Base-by-base conservation (phyloP, 345 rosid species). In the Moricandia arvensis region DNA sequence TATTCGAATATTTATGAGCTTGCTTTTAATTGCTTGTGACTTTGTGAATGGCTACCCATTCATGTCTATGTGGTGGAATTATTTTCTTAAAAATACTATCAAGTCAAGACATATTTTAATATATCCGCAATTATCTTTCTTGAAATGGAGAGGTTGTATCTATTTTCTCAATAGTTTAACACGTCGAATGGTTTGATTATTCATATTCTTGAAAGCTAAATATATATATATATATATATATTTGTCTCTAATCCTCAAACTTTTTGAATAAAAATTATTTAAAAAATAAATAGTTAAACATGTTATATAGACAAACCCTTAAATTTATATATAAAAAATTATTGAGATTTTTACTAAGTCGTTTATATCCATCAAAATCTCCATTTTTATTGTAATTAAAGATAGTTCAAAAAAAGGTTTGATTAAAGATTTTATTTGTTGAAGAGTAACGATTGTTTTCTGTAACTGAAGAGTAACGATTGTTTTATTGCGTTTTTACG, bases 1-100 rank as follows among this genome's bases (percentile, higher is more conserved):
- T 76, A 64, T 71, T 76, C 72, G 45, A 65, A 71, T 58, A 27
- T 65, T 71, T 37, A 64, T 57, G 71, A 45, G 72, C 1, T 72
- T 59, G 58, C 17, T 59, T 65, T 24, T 71, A 24, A 45, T 65
- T 29, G 29, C 55, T 45, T 77, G 76, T 65, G 34, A 16, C 12
- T 4, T 58, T 71, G 15, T 49, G 55, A 77, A 34, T 77, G 72
- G 76, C 33, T 71, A 47, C 66, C 34, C 13, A 16, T 71, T 33
- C 33, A 51, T 71, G 53, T 58, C 43, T 43, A 38, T 54, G 30
- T 67, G 31, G 63, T 13, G 53, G 30, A 15, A 71, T 8, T n/a
- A 21, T 15, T 58, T 8, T 43, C 4, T 1, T 13, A 5, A 45
- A 45, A 1, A 45, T 63, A 8, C n/a, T 3, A 43, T 68, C 41